A percentile compares a stretch with the other conserved stretches of the same genome.
phyloP scores from a whole-genome alignment of 1,139 yeast species.

The Blastobotrys capitulatus region DNA sequence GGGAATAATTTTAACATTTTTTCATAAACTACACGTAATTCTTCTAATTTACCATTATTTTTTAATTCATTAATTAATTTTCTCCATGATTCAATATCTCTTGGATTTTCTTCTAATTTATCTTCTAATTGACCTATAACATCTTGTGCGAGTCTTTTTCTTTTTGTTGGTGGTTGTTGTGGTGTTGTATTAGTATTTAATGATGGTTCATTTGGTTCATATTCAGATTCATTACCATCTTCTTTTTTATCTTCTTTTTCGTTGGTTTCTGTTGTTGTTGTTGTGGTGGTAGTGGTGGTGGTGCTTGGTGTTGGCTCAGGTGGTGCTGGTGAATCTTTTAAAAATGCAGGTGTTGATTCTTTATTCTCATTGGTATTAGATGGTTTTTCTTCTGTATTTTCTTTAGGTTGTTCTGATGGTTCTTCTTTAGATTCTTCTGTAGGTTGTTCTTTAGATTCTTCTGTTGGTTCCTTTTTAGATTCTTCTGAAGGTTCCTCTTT shows the following conservation, averaged over 20 bases:
- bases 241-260: background rate
- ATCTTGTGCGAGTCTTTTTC: conserved; percentile 38
- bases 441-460: background rate
- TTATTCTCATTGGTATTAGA: too few species aligned
- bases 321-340: conserved; percentile 11
- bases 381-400: background rate
- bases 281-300: too few species aligned
- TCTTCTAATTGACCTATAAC: conserved; percentile 57
- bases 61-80: conserved; percentile 51
- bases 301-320: too few species aligned
- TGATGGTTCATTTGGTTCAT: background rate
- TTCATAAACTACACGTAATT: conserved; percentile 55
- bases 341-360: conserved; percentile 8
- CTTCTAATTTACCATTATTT: conserved; percentile 57
- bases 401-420: background rate
- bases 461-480: background rate
- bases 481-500: background rate
- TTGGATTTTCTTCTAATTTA: conserved; percentile 49
- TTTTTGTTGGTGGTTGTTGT: conserved; percentile 22
- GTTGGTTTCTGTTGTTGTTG: background rate
- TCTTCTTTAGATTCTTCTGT: background rate
- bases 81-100: conserved; percentile 54
- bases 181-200: background rate
- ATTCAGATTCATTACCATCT: background rate
- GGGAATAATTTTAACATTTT: conserved; percentile 62